A percentile compares a stretch with the other conserved stretches of the same genome.
phyloP scores from a whole-genome alignment of 768 basidiomycete genomes.

The Butyriboletus loyo region DNA sequence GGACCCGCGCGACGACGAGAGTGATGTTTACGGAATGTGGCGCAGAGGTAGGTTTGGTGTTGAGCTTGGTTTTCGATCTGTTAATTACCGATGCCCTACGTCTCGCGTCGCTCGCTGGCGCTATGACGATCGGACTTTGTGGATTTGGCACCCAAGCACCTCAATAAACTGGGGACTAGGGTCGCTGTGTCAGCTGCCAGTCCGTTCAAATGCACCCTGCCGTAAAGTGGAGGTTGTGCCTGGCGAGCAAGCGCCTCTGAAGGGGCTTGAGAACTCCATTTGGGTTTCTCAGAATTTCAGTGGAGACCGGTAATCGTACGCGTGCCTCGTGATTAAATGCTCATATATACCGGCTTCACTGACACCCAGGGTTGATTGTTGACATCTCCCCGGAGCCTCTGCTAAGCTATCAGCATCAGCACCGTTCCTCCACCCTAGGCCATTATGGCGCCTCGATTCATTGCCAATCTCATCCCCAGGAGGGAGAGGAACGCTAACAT shows the following conservation, averaged over 20 bases:
- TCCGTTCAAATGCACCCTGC: not conserved
- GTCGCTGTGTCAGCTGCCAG: conserved; percentile 13
- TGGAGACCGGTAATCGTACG: too few species aligned
- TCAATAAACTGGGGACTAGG: too few species aligned
- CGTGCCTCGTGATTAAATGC: conserved; percentile 1
- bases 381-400: not conserved
- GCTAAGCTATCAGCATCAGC: not conserved
- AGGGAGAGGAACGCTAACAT: conserved; percentile 39
- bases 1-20: not conserved
- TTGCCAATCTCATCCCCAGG: conserved; percentile 47
- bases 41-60: too few species aligned
- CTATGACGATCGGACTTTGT: not conserved
- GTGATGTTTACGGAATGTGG: not conserved
- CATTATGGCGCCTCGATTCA: conserved; percentile 33
- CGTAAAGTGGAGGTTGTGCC: conserved; percentile 19
- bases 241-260: conserved; percentile 7
- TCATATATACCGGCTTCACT: conserved; percentile 10
- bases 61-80: not conserved
- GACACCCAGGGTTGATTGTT: not conserved
- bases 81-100: not conserved
- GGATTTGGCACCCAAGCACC: not conserved
- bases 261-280: conserved; percentile 8
- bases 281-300: too few species aligned
- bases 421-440: not conserved
- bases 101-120: not conserved